A percentile compares a stretch with the other conserved stretches of the same genome.
phyloP scores from a whole-genome alignment of 768 basidiomycete species.

The Termitomyces sp. region DNA sequence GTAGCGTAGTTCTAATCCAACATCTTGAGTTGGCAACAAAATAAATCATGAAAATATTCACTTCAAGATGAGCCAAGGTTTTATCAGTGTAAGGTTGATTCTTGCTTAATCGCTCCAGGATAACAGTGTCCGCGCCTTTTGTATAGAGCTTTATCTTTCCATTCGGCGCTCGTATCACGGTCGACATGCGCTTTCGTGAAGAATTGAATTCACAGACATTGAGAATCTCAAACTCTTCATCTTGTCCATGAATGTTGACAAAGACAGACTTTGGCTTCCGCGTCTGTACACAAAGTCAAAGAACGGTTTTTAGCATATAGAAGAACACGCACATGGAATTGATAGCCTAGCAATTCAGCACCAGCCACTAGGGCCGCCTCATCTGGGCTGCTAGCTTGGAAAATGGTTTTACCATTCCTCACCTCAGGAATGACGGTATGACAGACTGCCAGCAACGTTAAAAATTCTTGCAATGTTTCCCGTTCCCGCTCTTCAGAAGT shows the following conservation, averaged over 20 bases:
- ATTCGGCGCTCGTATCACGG: constrained; percentile 79
- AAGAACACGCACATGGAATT: constrained; percentile 73
- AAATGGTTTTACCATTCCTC: constrained; percentile 83
- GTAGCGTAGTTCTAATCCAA: constrained; percentile 82
- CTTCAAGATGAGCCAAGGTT: constrained; percentile 88
- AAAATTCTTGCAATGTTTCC: constrained; percentile 60
- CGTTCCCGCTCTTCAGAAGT: constrained; percentile 32
- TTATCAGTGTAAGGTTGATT: constrained; percentile 81
- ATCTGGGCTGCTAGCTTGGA: constrained; percentile 96
- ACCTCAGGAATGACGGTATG: constrained; percentile 98
- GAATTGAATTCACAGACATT: constrained; percentile 99
- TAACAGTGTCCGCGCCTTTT: constrained; percentile 98
- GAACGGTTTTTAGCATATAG: neutral
- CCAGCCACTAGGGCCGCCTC: constrained; percentile 95
- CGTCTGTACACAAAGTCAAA: constrained; percentile 42
- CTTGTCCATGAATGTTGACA: constrained; percentile 67
- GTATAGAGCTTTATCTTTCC: constrained; percentile 93
- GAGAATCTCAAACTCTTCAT: constrained; percentile 81
- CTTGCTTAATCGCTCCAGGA: constrained; percentile 85
- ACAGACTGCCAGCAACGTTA: constrained; percentile 87
- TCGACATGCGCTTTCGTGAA: constrained; percentile 97
- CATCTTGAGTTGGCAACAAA: constrained; percentile 2
- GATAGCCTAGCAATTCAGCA: constrained; percentile 87
- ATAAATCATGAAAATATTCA: constrained; percentile 25
- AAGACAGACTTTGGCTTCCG: constrained; percentile 96